A percentile compares a stretch with the other conserved stretches of the same genome.
These are phyloP conservation scores for Penicillium sclerotiorum DNA, from an alignment of 2,329 filamentous ascomycete genomes.

Conservation along the genomic window DNA sequence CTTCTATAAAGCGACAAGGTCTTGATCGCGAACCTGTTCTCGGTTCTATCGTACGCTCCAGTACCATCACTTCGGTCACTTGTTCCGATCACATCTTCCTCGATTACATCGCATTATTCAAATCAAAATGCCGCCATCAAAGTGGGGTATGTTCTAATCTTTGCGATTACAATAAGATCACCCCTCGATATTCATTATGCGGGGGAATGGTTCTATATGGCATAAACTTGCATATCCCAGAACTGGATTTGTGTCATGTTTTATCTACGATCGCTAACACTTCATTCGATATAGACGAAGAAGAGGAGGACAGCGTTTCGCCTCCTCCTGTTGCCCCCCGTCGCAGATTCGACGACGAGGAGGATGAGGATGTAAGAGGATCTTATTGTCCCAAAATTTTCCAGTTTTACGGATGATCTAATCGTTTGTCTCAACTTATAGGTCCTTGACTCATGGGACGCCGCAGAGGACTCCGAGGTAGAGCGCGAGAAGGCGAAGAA, in stretches of 20 bases:
- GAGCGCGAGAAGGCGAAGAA: slow-evolving; percentile 95
- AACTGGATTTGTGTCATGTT: neutral
- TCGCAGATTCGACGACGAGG: slow-evolving; percentile 89
- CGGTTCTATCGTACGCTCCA: slow-evolving; percentile 12
- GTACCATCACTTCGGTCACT: slow-evolving; percentile 13
- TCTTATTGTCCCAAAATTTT: neutral
- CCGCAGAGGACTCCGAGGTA: slow-evolving; percentile 92
- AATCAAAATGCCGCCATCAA: slow-evolving; percentile 49
- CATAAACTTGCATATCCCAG: too few relatives aligned
- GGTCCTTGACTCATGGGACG: slow-evolving; percentile 97
- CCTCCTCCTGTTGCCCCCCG: slow-evolving; percentile 52
- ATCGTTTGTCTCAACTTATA: slow-evolving; percentile 39
- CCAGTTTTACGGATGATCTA: neutral
- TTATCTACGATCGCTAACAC: slow-evolving; percentile 12
- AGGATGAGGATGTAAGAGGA: slow-evolving; percentile 78
- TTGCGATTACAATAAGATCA: slow-evolving; percentile 13
- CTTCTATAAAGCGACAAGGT: slow-evolving; percentile 22
- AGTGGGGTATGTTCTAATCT: slow-evolving; percentile 50
- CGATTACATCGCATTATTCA: slow-evolving; percentile 17
- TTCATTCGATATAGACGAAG: slow-evolving; percentile 13
- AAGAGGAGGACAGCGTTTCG: slow-evolving; percentile 55
- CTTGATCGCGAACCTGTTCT: slow-evolving; percentile 19
- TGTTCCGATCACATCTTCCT: slow-evolving; percentile 1
- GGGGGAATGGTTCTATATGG: neutral
- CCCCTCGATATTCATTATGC: slow-evolving; percentile 1